Evolutionary conservation across 73 alveolate genomes (phyloP).

Genomic region (Paramecium caudatum): DNA sequence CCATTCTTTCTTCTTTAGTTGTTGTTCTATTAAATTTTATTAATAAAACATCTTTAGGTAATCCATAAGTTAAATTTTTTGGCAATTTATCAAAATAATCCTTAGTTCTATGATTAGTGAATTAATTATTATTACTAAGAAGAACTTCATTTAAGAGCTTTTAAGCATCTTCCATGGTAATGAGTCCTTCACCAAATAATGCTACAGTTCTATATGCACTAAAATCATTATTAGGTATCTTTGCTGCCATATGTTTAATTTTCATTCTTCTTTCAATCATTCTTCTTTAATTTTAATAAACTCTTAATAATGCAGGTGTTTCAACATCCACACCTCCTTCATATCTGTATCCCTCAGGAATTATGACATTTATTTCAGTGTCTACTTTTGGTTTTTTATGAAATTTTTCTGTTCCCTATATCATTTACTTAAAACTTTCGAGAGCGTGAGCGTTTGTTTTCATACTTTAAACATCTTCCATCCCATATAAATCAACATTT

Average conservation of each 20-base stretch:
- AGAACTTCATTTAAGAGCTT: neutral
- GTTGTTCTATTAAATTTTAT: constrained; percentile 72
- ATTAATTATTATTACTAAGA: neutral
- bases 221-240: neutral
- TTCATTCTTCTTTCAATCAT: constrained; percentile 26
- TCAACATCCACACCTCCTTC: constrained; percentile 81
- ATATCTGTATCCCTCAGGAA: constrained; percentile 85
- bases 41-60: constrained; percentile 79
- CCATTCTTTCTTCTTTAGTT: constrained; percentile 76
- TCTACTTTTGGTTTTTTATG: neutral
- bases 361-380: constrained; percentile 78
- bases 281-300: neutral
- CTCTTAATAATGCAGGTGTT: constrained; percentile 71
- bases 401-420: neutral
- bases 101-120: constrained; percentile 67
- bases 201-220: constrained; percentile 23
- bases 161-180: constrained; percentile 1
- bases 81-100: constrained; percentile 29
- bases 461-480: neutral
- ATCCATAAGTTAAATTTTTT: constrained; percentile 71
- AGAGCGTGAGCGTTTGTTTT: neutral
- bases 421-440: neutral
- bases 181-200: constrained; percentile 51
- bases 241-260: constrained; percentile 54
- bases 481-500: constrained; percentile 18